Evolutionary conservation across 2,329 filamentous ascomycete species (phyloP), one percentile per base, ranked within the genome.

Genomic region (Aspergillus nomiae): DNA sequence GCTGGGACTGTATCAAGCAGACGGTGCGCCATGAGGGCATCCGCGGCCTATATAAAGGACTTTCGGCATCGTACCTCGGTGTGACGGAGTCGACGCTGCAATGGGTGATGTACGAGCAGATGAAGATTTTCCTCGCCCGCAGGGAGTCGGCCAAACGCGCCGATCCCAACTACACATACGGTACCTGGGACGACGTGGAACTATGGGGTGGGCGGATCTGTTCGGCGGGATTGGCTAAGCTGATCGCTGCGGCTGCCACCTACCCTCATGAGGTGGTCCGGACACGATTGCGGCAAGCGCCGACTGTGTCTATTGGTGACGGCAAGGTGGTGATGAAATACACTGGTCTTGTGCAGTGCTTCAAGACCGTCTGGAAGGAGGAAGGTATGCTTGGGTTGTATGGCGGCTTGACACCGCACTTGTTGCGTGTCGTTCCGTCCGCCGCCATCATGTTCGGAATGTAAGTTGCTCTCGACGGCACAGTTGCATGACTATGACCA

Each of bases 401-500:
- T 74, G 94, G 94, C 61, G 94, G 94, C 21, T 83, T 98, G 72
- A 96, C 94, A 16, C 93, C 94, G 54, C 94, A 98, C 76, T 87
- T 98, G 72, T 87, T 97, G 78, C 86, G 94, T 65, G 94, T 94
- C 8, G 94, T 97, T 7, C 94, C 94, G 1, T 95, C 91, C 70
- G 93, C 94, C 9, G 93, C 92, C 69, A 96, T 98, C 77, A 97
- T 96, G 91, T 97, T 97, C 77, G 93, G 92, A 78, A 95, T 95
- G 83, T 97, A 84, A 74, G 73, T 68, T 59, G 43, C 21, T 43
- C 41, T 61, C 28, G 57, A n/a, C 28, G 7, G 4, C 16, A n/a
- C 8, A 45, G n/a, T 54, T 24, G 1, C 26, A 26, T 54, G 34
- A 45, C n/a, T 30, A 43, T 68, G 71, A n/a, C 5, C 64, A 69